These are phyloP conservation scores for Mycena metata DNA, from an alignment of 768 basidiomycete species.

Conservation along the genomic window DNA sequence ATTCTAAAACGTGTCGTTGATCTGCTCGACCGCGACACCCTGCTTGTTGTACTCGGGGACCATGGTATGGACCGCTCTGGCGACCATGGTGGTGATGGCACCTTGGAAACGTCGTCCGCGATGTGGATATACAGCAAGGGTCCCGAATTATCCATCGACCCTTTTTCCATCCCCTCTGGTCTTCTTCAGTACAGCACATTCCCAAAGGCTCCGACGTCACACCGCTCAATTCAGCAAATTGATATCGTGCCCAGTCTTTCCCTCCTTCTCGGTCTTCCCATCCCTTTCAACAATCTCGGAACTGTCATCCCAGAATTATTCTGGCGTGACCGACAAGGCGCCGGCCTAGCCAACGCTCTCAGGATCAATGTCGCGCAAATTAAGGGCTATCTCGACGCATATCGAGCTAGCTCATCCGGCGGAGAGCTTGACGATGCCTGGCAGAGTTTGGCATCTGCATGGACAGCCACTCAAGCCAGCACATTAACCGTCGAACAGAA, in stretches of 20 bases:
- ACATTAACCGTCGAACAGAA: conserved; percentile 46
- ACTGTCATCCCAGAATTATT: conserved; percentile 94
- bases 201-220: conserved; percentile 66
- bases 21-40: conserved; percentile 84
- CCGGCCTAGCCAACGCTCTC: conserved; percentile 69
- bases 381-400: conserved; percentile 79
- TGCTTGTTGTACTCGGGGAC: conserved; percentile 93
- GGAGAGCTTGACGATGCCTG: conserved; percentile 80
- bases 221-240: conserved; percentile 89
- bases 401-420: conserved; percentile 78
- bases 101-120: conserved; percentile 85
- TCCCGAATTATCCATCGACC: conserved; percentile 56
- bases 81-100: conserved; percentile 95
- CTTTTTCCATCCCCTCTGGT: conserved; percentile 57
- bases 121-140: conserved; percentile 96
- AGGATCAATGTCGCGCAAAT: conserved; percentile 83
- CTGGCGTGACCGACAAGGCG: conserved; percentile 59
- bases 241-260: conserved; percentile 92
- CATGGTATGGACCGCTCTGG: conserved; percentile 97
- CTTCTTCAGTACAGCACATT: conserved; percentile 70
- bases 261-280: conserved; percentile 90
- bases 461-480: conserved; percentile 52
- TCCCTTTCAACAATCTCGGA: conserved; percentile 97
- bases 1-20: conserved; percentile 82
- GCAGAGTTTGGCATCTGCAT: conserved; percentile 62